These are phyloP conservation scores for Talaromyces marneffei DNA, from an alignment of 2,329 filamentous ascomycete species.

Conservation along the genomic window DNA sequence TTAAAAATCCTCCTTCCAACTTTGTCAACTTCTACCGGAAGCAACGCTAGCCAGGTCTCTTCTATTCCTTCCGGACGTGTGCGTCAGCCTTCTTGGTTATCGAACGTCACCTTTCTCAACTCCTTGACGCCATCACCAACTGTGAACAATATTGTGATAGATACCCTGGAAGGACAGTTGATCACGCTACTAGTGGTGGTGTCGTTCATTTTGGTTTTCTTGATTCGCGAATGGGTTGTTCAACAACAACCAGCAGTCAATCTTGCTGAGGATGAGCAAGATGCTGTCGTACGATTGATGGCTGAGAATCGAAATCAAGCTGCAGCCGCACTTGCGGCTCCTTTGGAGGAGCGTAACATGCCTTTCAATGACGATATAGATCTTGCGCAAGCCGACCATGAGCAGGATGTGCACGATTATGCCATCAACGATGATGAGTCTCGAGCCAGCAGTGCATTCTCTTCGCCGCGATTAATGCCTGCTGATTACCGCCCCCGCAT, in stretches of 20 bases:
- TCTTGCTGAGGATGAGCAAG: conserved; percentile 55
- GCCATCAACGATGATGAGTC: conserved; percentile 8
- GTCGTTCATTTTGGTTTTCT: conserved; percentile 91
- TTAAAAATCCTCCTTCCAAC: conserved; percentile 30
- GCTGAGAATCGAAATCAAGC: conserved; percentile 34
- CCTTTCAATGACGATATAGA: neutral
- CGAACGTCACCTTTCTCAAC: conserved; percentile 52
- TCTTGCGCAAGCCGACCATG: conserved; percentile 13
- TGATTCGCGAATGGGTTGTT: conserved; percentile 96
- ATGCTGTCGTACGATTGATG: conserved; percentile 46
- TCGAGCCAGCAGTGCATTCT: neutral
- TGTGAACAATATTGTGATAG: conserved; percentile 73
- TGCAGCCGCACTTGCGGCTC: conserved; percentile 20
- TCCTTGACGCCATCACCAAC: conserved; percentile 60
- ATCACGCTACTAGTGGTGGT: conserved; percentile 89
- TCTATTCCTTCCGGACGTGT: conserved; percentile 25
- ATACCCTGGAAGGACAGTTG: conserved; percentile 83
- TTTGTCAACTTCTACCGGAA: conserved; percentile 25
- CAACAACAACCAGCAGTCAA: conserved; percentile 94
- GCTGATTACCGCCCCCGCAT: conserved; percentile 6
- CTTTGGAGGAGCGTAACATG: conserved; percentile 14
- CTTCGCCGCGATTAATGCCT: conserved; percentile 5
- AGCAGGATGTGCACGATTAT: conserved; percentile 13
- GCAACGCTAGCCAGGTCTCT: conserved; percentile 22
- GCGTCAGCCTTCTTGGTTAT: conserved; percentile 48